Evolutionary conservation across 2,329 filamentous ascomycete genomes (phyloP), one percentile per base, ranked within the genome.

Genomic region (Scedosporium aurantiacum): DNA sequence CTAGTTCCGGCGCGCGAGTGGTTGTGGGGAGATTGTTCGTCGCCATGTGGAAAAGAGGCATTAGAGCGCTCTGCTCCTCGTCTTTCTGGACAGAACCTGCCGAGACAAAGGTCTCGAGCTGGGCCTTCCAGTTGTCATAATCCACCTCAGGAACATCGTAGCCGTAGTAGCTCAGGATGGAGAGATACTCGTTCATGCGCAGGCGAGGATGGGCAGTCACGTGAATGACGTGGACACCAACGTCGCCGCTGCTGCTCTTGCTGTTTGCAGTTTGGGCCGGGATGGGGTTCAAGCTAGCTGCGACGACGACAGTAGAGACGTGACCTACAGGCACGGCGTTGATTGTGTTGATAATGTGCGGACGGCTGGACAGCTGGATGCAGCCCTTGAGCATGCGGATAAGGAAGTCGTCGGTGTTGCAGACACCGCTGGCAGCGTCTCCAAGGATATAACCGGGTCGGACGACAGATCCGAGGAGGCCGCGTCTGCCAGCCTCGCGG

Each of bases 301-400:
- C 89, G n/a, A 91, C 84, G 28, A 96, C 87, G 6, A 96, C 83
- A 16, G 84, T 81, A 1, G 87, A 84, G 43, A 97, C 91, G 66
- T 96, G 90, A 64, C 85, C 84, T 23, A 96, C 91, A 0, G 93
- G 92, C 0, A 96, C 89, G 72, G 87, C 85, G 76, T 97, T 97
- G 73, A 97, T 85, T 0, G 90, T 90, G 76, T 96, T 97, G 71
- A 80, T 74, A 66, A 97, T 95, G 66, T 83, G 80, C 1, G 92
- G 93, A 0, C 90, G 82, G 3, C 80, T 79, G 2, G 77, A 77
- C 2, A 97, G 79, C 73, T 97, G 92, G 59, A 96, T 78, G 68
- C 91, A 96, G 62, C 91, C 92, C 76, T 97, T 96, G 61, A 87
- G 76, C 75, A 97, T 84, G 45, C 93, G 85, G 65, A 96, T 82